Base-by-base conservation (phyloP, 1,139 yeast genomes). In the Suhomyces bribrorum region DNA sequence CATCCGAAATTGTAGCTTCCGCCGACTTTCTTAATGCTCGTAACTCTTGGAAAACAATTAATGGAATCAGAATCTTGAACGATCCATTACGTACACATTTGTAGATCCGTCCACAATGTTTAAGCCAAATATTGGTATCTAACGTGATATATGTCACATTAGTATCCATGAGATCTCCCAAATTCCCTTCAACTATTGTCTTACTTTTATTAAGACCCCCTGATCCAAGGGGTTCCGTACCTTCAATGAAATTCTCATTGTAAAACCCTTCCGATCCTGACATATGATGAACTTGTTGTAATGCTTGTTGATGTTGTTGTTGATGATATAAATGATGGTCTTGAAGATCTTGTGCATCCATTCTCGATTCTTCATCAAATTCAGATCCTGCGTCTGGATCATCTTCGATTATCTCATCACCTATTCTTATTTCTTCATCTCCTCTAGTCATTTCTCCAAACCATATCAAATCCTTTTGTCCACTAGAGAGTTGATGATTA, bases 41-140 rank as follows among this genome's bases (percentile, higher is more conserved):
- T 43, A 85, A 64, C 52, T 85, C 94, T 63, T 85, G 94, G 55
- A 85, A 85, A 7, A 86, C 88, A 22, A 86, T 83, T 43, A 85
- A 64, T 30, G 94, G 90, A 6, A 85, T 79, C 53, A 78, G 61
- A 59, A 73, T 59, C 61, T 66, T 78, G 49, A 85, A 69, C 2
- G 83, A 75, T 9, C 73, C 74, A 48, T 77, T 77, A 26, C 83
- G 69, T 12, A 84, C 78, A 51, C 87, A 78, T 56, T 85, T 85
- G 64, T 75, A 85, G 22, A 85, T 70, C 43, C 84, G 71, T 2
- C 92, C 94, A 57, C 89, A 84, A 55, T 84, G 90, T 50, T 85
- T 83, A 47, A 85, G 65, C 92, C 92, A 85, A 44, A 85, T 80
- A 46, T 86, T 84, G 6, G 94, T 85, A 61, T 85, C 94, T 40